Conservation (phyloP, 371 early-diverging fungal genomes). For the Rhizopus arrhizus region DNA sequence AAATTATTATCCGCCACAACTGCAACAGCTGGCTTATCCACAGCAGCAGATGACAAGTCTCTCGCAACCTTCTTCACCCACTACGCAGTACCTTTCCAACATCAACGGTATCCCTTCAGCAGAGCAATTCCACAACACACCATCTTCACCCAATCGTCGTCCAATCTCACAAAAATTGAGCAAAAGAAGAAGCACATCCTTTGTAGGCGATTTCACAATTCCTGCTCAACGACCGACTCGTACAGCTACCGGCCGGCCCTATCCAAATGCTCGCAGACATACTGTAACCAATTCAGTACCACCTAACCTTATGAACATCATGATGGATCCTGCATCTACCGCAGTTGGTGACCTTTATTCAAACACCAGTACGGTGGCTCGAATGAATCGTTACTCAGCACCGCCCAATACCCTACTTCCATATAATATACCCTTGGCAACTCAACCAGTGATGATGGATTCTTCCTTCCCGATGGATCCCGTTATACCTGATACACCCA, state of each 20-base stretch:
- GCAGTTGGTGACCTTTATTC: conserved; percentile 7
- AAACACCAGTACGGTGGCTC: conserved; percentile 18
- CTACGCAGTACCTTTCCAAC: conserved; percentile 3
- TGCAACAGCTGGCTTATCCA: conserved; percentile 21
- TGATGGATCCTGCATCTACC: neutral
- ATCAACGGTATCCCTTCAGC: neutral
- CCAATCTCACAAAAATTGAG: conserved; percentile 23
- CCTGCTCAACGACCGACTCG: conserved; percentile 23
- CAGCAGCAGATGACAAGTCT: conserved; percentile 9
- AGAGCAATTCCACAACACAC: conserved; percentile 11
- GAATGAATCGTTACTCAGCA: conserved; percentile 26
- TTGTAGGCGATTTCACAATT: conserved; percentile 22
- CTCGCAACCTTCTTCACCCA: conserved; percentile 26
- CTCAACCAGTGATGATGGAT: conserved; percentile 29
- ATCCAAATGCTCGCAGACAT: conserved; percentile 23
- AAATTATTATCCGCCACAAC: conserved; percentile 19
- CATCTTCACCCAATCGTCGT: conserved; percentile 5
- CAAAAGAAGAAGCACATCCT: conserved; percentile 26
- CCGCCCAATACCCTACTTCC: conserved; percentile 25
- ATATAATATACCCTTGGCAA: conserved; percentile 30
- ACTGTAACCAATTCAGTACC: conserved; percentile 25
- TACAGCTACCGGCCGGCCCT: conserved; percentile 12
- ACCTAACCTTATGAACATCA: conserved; percentile 16
- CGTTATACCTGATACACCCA: conserved; percentile 34
- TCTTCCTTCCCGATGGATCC: conserved; percentile 42